phyloP scores from a whole-genome alignment of 2,329 filamentous ascomycete genomes.

The Colletotrichum destructivum region DNA sequence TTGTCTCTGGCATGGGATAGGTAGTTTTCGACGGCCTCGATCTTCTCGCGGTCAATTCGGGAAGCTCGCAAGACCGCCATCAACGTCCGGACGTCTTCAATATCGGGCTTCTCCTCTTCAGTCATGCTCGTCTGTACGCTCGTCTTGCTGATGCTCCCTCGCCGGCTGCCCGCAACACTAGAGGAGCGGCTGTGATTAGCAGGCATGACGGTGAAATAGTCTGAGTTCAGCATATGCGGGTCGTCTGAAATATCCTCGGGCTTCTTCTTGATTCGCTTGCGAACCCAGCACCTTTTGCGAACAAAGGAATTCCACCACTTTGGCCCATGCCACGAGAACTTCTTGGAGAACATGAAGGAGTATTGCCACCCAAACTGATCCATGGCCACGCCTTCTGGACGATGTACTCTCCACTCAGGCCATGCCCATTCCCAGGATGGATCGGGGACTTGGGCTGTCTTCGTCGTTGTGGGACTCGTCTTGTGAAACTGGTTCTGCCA shows the following conservation, averaged over 20 bases:
- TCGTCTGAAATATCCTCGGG: conserved; percentile 62
- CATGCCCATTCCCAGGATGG: conserved; percentile 94
- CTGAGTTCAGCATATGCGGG: conserved; percentile 78
- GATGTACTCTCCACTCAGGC: conserved; percentile 75
- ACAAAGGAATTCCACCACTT: conserved; percentile 97
- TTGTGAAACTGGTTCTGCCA: conserved; percentile 84
- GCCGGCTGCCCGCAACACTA: conserved; percentile 45
- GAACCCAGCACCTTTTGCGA: conserved; percentile 88
- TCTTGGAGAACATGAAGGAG: conserved; percentile 85
- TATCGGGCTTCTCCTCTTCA: conserved; percentile 50
- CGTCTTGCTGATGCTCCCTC: conserved; percentile 55
- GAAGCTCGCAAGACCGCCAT: conserved; percentile 77
- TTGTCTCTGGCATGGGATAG: conserved; percentile 84
- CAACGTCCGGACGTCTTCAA: conserved; percentile 77
- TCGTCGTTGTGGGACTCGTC: conserved; percentile 76
- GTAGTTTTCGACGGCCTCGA: conserved; percentile 86
- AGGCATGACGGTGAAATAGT: conserved; percentile 85
- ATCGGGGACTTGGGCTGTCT: conserved; percentile 92
- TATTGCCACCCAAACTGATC: conserved; percentile 98
- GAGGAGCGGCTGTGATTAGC: conserved; percentile 53
- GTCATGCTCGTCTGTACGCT: conserved; percentile 52
- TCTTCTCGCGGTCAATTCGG: conserved; percentile 91
- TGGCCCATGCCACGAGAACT: conserved; percentile 88
- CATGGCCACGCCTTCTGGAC: conserved; percentile 78
- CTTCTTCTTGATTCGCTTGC: conserved; percentile 80